A percentile compares a stretch with the other conserved stretches of the same genome.
Evolutionary conservation across 768 basidiomycete species (phyloP).

Genomic region (Galerina sulciceps): DNA sequence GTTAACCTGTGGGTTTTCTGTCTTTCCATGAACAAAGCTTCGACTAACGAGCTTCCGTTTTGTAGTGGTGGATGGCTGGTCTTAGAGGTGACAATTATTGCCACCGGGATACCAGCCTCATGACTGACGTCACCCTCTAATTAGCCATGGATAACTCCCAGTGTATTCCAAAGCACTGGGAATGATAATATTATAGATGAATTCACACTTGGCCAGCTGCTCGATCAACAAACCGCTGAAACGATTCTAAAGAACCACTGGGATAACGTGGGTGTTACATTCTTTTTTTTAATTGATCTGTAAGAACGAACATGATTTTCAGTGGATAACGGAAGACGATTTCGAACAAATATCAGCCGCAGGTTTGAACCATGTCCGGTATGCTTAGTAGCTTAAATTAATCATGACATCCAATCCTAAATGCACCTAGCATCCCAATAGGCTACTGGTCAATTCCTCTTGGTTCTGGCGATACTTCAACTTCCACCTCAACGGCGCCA

Average conservation of each 20-base stretch:
- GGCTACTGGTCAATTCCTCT: conserved; percentile 84
- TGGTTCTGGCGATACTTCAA: conserved; percentile 54
- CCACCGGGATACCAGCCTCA: not conserved
- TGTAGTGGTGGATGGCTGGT: conserved; percentile 32
- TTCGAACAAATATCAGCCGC: conserved; percentile 67
- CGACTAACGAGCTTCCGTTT: not conserved
- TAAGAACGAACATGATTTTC: not conserved
- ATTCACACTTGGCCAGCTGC: conserved; percentile 28
- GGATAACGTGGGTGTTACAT: conserved; percentile 21
- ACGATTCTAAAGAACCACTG: conserved; percentile 53
- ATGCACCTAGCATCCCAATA: conserved; percentile 57
- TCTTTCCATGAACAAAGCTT: not conserved
- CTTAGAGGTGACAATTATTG: conserved; percentile 20
- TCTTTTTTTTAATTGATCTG: not conserved
- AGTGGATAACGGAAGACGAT: conserved; percentile 65
- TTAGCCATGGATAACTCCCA: conserved; percentile 34
- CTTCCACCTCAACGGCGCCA: conserved; percentile 49
- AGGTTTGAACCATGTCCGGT: conserved; percentile 77
- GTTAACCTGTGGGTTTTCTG: conserved; percentile 27
- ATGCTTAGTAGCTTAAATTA: conserved; percentile 9
- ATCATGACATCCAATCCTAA: not conserved
- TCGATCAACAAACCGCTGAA: conserved; percentile 44
- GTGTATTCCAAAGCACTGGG: conserved; percentile 29
- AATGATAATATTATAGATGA: conserved; percentile 29
- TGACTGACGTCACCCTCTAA: conserved; percentile 7